A percentile compares a stretch with the other conserved stretches of the same genome.
Evolutionary conservation across 1,284 basidiomycete genomes (phyloP).

Genomic region (Tilletia horrida): DNA sequence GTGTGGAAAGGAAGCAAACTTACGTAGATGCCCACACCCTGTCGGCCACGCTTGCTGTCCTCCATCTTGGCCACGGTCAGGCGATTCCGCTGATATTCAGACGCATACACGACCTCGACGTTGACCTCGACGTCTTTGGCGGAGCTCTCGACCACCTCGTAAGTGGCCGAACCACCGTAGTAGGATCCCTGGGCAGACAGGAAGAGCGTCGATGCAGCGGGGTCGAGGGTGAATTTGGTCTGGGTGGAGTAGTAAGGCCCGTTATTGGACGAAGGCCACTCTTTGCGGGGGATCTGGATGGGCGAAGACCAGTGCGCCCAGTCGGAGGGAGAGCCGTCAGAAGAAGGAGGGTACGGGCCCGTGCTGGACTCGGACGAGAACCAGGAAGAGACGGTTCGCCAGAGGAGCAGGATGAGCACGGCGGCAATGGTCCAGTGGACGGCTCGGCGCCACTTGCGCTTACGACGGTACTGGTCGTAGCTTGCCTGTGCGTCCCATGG

Average conservation of each 20-base stretch:
- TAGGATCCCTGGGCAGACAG: neutral
- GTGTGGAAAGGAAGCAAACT: neutral
- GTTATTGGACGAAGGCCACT: neutral
- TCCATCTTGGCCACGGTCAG: conserved; percentile 13
- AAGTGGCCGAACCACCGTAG: neutral
- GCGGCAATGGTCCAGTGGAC: conserved; percentile 9
- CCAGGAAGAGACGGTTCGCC: neutral
- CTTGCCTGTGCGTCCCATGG: neutral
- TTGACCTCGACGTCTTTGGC: neutral
- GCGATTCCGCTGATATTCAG: neutral
- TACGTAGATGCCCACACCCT: conserved; percentile 15
- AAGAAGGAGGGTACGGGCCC: conserved; percentile 2
- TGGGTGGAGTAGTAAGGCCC: neutral
- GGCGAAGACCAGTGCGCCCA: conserved; percentile 13
- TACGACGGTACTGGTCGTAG: neutral
- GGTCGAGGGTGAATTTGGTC: conserved; percentile 16
- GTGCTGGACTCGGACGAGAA: neutral
- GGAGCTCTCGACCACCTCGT: neutral
- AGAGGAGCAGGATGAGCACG: conserved; percentile 2
- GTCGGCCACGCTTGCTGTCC: neutral
- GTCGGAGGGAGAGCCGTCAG: conserved; percentile 5
- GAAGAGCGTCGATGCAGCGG: conserved; percentile 1
- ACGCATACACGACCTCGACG: conserved; percentile 1
- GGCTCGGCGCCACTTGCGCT: neutral
- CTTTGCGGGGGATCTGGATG: neutral